Base-by-base conservation (phyloP, 1,284 basidiomycete genomes). In the Anthracocystis setariae region DNA sequence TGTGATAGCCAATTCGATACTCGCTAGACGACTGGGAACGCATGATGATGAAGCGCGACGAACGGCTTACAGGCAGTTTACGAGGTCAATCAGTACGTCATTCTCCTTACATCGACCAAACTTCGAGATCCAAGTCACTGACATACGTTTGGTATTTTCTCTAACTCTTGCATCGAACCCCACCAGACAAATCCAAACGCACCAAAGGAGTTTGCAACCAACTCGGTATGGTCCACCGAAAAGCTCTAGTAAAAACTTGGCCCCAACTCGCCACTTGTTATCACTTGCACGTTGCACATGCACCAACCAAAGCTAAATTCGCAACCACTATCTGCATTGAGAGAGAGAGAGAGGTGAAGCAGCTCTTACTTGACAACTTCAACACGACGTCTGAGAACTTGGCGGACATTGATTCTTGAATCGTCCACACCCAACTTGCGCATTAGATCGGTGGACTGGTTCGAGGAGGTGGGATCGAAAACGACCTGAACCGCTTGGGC, bases 21-120 rank as follows among this genome's bases (percentile, higher is more conserved):
- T 72, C 71, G 49, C 55, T 83, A 39, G 82, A 83, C 66, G 71
- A 80, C 49, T 83, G 80, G 77, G 82, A 83, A 44, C 58, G 75
- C 18, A 79, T 82, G 75, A 82, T 83, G 82, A 81, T 83, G 77
- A 65, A 69, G 39, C 69, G 82, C 13, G 82, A 83, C 54, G 71
- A 81, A 54, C 56, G 80, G 8, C 54, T 83, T 18, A 83, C 82
- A 1, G 82, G 82, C 18, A 78, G 61, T 25, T 61, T 50, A 33
- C 55, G 82, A 70, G 82, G 80, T 49, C 82, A 83, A 70, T 60
- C 68, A 54, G 82, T 83, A 66, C 51, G 82, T 81, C 23, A 35
- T 27, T 12, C 10, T 45, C 20, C 43, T 23, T n/a, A n/a, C n/a
- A n/a, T n/a, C n/a, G n/a, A n/a, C n/a, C n/a, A n/a, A n/a, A n/a